These are phyloP conservation scores for Oryza officinalis DNA, from an alignment of 176 grass and related monocot species.

Conservation along the genomic window DNA sequence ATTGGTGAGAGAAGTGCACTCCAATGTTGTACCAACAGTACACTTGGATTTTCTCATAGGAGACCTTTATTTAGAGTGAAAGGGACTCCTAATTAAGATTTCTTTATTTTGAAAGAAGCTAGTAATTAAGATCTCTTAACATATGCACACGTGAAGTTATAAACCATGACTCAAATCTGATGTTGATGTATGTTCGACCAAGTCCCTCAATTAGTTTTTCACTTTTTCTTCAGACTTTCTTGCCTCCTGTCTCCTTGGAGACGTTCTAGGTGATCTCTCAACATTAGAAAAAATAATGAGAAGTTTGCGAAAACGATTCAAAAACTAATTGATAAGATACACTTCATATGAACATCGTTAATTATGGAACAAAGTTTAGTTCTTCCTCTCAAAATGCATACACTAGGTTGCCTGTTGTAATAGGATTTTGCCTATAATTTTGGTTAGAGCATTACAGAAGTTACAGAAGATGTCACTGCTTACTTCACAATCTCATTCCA, in stretches of 20 bases:
- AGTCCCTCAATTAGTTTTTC: background rate
- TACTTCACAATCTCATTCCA: background rate
- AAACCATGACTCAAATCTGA: background rate
- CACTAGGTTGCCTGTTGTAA: slow-evolving; percentile 6
- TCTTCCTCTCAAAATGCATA: too few relatives aligned
- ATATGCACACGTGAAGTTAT: slow-evolving; percentile 7
- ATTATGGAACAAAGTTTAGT: background rate
- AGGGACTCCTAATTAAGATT: slow-evolving; percentile 33
- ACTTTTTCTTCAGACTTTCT: background rate
- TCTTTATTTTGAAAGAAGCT: background rate
- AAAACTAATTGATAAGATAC: background rate
- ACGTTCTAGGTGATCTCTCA: background rate
- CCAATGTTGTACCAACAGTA: background rate
- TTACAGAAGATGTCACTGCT: slow-evolving; percentile 31
- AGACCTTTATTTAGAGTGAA: slow-evolving; percentile 15
- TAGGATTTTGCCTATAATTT: background rate
- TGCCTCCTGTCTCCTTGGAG: background rate
- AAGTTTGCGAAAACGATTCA: background rate
- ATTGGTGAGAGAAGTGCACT: slow-evolving; percentile 22
- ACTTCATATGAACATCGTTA: slow-evolving; percentile 9
- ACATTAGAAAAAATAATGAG: background rate
- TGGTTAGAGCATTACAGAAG: background rate
- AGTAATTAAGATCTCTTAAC: slow-evolving; percentile 6
- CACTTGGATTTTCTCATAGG: background rate
- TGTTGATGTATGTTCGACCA: background rate